These are phyloP conservation scores for Xylariomycetidae sp. DNA, from an alignment of 2,329 filamentous ascomycete species.

Conservation along the genomic window DNA sequence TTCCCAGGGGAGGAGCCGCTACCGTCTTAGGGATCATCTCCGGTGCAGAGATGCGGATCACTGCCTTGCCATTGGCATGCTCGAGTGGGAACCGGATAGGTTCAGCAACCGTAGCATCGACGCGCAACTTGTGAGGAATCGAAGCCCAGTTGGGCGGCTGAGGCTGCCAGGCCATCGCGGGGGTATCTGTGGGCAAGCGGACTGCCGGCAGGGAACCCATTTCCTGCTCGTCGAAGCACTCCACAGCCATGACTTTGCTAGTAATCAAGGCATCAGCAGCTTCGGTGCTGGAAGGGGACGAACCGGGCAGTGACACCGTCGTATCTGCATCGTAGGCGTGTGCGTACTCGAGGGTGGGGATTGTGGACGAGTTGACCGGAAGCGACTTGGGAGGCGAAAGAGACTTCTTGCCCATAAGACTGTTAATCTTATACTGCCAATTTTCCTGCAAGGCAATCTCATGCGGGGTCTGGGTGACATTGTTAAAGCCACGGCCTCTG, in stretches of 20 bases:
- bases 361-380: slow-evolving; percentile 61
- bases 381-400: slow-evolving; percentile 49
- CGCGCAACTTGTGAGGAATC: slow-evolving; percentile 44
- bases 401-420: slow-evolving; percentile 62
- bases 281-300: slow-evolving; percentile 28
- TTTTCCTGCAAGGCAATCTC: slow-evolving; percentile 31
- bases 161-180: slow-evolving; percentile 58
- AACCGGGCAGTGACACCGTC: slow-evolving; percentile 63
- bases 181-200: slow-evolving; percentile 57
- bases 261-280: slow-evolving; percentile 42
- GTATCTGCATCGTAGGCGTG: slow-evolving; percentile 43
- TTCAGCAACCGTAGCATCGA: slow-evolving; percentile 42
- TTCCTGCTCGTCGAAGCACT: slow-evolving; percentile 76
- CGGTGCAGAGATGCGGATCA: slow-evolving; percentile 37
- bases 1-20: slow-evolving; percentile 11
- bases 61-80: slow-evolving; percentile 31
- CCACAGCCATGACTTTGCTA: slow-evolving; percentile 67
- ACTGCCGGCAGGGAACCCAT: slow-evolving; percentile 71
- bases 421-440: slow-evolving; percentile 84
- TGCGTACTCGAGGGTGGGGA: slow-evolving; percentile 56
- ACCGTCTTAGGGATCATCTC: slow-evolving; percentile 35
- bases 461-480: slow-evolving; percentile 20
- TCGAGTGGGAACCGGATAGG: slow-evolving; percentile 34
- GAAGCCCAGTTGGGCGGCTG: slow-evolving; percentile 48
- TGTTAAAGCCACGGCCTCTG: slow-evolving; percentile 14